These are phyloP conservation scores for Yamadazyma sp. DNA, from an alignment of 805 yeast genomes.

Conservation along the genomic window DNA sequence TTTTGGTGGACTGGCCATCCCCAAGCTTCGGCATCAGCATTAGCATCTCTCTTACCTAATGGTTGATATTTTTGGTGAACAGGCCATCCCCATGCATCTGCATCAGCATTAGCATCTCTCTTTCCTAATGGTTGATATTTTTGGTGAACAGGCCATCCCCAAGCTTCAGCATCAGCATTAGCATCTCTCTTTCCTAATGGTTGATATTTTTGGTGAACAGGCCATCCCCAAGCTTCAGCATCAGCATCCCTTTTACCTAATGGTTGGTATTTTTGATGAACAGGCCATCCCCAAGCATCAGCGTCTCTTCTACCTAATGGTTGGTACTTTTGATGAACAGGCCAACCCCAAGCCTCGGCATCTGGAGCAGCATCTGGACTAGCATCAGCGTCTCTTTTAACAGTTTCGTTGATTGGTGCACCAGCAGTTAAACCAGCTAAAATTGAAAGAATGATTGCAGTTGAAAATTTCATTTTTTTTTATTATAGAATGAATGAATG, in stretches of 20 bases:
- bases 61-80: slow-evolving; percentile 11
- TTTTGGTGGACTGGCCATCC: slow-evolving; percentile 3
- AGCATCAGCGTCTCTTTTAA: slow-evolving; percentile 9
- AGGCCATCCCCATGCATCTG: slow-evolving; percentile 9
- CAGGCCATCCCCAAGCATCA: slow-evolving; percentile 11
- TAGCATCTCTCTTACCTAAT: slow-evolving; percentile 9
- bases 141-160: slow-evolving; percentile 7
- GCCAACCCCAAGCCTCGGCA: slow-evolving; percentile 8
- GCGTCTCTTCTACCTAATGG: slow-evolving; percentile 13
- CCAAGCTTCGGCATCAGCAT: slow-evolving; percentile 12
- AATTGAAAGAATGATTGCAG: slow-evolving; percentile 11
- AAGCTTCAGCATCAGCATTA: slow-evolving; percentile 9
- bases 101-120: slow-evolving; percentile 8
- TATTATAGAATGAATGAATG: too few relatives aligned
- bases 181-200: slow-evolving; percentile 14
- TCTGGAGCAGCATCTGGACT: slow-evolving; percentile 9
- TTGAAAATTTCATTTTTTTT: slow-evolving; percentile 14
- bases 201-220: slow-evolving; percentile 11
- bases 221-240: slow-evolving; percentile 16
- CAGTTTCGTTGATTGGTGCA: slow-evolving; percentile 13
- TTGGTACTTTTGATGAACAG: slow-evolving; percentile 5
- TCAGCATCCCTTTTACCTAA: slow-evolving; percentile 22
- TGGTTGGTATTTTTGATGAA: slow-evolving; percentile 11
- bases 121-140: slow-evolving; percentile 11
- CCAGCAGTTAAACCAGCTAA: slow-evolving; percentile 9